These are phyloP conservation scores for Ceratocystis cubensis DNA, from an alignment of 2,329 filamentous ascomycete species.

Conservation along the genomic window DNA sequence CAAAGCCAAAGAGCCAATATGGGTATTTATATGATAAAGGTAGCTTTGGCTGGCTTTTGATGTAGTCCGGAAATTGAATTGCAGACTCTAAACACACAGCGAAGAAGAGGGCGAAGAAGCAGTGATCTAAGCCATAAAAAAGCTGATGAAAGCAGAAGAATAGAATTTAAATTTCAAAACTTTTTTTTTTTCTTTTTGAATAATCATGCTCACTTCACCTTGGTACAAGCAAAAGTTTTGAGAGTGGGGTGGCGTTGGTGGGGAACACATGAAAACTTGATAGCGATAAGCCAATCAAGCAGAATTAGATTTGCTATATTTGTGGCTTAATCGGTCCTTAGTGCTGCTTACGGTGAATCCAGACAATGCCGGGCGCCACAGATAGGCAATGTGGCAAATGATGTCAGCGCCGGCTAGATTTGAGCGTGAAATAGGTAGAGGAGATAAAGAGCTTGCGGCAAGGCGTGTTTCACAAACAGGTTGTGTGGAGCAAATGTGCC, in stretches of 20 bases:
- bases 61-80: slow-evolving; percentile 4
- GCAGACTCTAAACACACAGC: background rate
- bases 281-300: slow-evolving; percentile 20
- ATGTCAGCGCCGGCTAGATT: background rate
- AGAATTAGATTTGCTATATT: slow-evolving; percentile 1
- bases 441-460: background rate
- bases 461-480: background rate
- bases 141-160: slow-evolving; percentile 3
- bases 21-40: background rate
- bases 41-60: background rate
- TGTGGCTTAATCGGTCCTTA: slow-evolving; percentile 9
- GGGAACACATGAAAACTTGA: slow-evolving; percentile 15
- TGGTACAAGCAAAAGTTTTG: slow-evolving; percentile 16
- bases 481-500: background rate
- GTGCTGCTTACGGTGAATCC: too few species aligned
- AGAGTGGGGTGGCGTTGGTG: slow-evolving; percentile 19
- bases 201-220: slow-evolving; percentile 8
- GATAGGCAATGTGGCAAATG: background rate
- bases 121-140: slow-evolving; percentile 12
- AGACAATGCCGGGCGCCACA: slow-evolving; percentile 8
- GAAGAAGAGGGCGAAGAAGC: background rate
- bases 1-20: background rate
- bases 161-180: background rate
- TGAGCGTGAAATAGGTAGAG: background rate
- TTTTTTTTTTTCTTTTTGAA: slow-evolving; percentile 1